Evolutionary conservation across 345 rosid genomes (phyloP), one percentile per base, ranked within the genome.

Genomic region (Brassica carinata): DNA sequence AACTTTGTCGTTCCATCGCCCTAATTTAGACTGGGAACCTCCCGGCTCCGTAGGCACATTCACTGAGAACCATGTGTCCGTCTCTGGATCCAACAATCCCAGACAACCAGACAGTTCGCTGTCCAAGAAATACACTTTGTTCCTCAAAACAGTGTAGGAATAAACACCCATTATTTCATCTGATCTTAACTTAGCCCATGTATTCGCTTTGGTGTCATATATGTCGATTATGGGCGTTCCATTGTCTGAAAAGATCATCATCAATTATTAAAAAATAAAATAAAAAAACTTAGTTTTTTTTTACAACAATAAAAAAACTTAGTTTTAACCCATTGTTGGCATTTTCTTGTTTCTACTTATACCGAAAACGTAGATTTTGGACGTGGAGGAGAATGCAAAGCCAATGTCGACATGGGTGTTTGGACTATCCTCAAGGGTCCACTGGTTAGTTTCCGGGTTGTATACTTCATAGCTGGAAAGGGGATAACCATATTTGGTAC

Each of bases 41-140:
- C 40, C 40, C 40, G 40, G 40, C 40, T 43, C 89, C 84, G 36
- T 59, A 4, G 99, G 99, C 72, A 91, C 87, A 2, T 85, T 73
- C 13, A 89, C 93, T 83, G 79, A 78, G 74, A 79, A 86, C 99
- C 99, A 93, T 0, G 93, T 83, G 71, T 77, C 83, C 58, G 89
- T 88, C 59, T 83, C 89, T 0, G 88, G 87, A 59, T 91, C 80
- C 74, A 90, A 89, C 66, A 93, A 84, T 13, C 93, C 80, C 36
- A 95, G 9, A 36, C 40, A 7, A 7, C 40, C 40, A 36, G 40
- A 36, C 40, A 36, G 40, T 75, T 82, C 97, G 94, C 98, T 90
- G 81, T 93, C 95, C 89, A 90, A 86, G 40, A 92, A 92, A 84
- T 84, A 91, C 79, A 93, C 93, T 83, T 89, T 91, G 72, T 85